A percentile compares a stretch with the other conserved stretches of the same genome.
Evolutionary conservation across 306 rosid species (phyloP).

Genomic region (Trifolium dubium): DNA sequence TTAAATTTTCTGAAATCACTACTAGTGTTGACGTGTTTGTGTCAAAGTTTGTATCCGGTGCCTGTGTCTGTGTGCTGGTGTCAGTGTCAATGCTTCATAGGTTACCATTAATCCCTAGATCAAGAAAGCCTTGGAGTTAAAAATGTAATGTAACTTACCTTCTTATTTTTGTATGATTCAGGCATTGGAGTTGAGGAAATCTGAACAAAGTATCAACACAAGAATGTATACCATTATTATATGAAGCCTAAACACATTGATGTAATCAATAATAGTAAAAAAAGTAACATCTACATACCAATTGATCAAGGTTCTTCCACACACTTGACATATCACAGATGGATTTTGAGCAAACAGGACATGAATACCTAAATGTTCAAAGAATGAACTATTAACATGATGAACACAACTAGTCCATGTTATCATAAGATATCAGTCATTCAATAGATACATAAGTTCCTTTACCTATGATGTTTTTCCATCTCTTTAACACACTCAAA

Average conservation of each 20-base stretch:
- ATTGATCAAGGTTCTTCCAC: conserved; percentile 71
- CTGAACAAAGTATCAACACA: conserved; percentile 44
- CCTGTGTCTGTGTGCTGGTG: not conserved
- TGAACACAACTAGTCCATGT: not conserved
- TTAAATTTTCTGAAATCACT: too few species aligned
- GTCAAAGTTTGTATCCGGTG: not conserved
- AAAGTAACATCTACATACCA: conserved; percentile 48
- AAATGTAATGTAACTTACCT: conserved; percentile 46
- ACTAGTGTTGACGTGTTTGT: not conserved
- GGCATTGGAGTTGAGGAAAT: conserved; percentile 76
- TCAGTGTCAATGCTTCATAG: too few species aligned
- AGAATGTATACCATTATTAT: conserved; percentile 38
- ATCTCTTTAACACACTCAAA: conserved; percentile 77
- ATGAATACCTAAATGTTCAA: conserved; percentile 58
- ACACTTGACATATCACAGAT: conserved; percentile 62
- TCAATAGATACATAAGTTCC: conserved; percentile 19
- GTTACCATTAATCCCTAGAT: too few species aligned
- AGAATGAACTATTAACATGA: not conserved
- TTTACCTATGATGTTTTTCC: conserved; percentile 72
- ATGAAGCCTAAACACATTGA: not conserved
- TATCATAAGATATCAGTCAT: not conserved
- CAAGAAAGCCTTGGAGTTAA: not conserved
- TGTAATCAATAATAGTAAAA: not conserved
- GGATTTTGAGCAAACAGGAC: conserved; percentile 86
- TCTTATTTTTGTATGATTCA: conserved; percentile 53